A percentile compares a stretch with the other conserved stretches of the same genome.
These are phyloP conservation scores for Myxozyma lipomycoides DNA, from an alignment of 805 yeast genomes.

Conservation along the genomic window DNA sequence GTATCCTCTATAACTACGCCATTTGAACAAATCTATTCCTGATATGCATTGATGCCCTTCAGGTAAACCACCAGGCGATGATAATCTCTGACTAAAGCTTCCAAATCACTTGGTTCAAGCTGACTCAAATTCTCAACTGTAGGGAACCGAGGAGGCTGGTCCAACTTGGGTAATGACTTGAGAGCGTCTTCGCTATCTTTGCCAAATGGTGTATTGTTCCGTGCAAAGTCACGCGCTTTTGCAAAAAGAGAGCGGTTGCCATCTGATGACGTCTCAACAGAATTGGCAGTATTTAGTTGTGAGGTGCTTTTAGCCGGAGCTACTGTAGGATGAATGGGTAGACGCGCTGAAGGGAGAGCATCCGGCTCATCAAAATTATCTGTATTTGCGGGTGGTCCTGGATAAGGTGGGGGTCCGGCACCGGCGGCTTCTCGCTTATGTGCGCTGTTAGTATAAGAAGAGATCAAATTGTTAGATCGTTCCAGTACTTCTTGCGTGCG, in stretches of 20 bases:
- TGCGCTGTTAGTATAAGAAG: constrained; percentile 9
- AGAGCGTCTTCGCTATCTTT: background rate
- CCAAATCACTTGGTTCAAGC: constrained; percentile 38
- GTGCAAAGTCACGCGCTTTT: constrained; percentile 14
- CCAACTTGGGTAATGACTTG: constrained; percentile 6
- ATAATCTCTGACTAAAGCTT: constrained; percentile 38
- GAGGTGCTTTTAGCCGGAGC: background rate
- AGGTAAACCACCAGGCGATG: constrained; percentile 37
- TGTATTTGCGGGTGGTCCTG: background rate
- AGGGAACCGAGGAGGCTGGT: constrained; percentile 10
- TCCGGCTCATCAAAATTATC: background rate
- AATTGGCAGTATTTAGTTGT: background rate
- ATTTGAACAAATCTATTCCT: constrained; percentile 13
- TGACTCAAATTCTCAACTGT: constrained; percentile 31
- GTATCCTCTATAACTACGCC: background rate
- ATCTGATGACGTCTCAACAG: background rate
- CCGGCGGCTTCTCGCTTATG: constrained; percentile 6
- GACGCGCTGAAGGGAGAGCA: background rate
- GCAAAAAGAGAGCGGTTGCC: constrained; percentile 9
- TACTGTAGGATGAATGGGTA: background rate
- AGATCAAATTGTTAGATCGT: constrained; percentile 16
- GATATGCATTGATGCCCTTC: constrained; percentile 32
- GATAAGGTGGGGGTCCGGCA: constrained; percentile 10
- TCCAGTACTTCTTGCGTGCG: constrained; percentile 24
- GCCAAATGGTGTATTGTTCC: background rate